A percentile compares a stretch with the other conserved stretches of the same genome.
Conservation (phyloP, 208 protist species). For the Trypanosoma brucei region DNA sequence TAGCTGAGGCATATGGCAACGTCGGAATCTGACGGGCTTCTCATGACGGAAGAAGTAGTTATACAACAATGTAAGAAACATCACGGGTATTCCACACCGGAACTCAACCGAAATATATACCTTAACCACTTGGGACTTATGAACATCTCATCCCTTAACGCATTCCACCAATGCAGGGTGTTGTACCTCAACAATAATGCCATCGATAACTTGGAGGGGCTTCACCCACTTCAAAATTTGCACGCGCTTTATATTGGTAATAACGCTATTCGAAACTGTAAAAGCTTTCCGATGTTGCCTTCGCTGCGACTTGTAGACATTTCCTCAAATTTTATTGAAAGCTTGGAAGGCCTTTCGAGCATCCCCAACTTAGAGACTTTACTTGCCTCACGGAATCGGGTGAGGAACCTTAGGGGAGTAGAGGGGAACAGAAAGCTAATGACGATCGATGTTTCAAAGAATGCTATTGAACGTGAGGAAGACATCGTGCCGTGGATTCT, state of each 20-base stretch:
- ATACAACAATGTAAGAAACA: constrained; percentile 58
- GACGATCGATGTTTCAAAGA: constrained; percentile 40
- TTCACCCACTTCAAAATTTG: constrained; percentile 57
- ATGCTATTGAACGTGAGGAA: constrained; percentile 24
- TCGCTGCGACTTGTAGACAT: constrained; percentile 80
- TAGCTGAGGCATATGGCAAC: background rate
- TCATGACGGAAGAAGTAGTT: constrained; percentile 61
- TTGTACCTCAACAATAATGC: constrained; percentile 92
- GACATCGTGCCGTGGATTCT: constrained; percentile 18
- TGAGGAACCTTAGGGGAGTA: constrained; percentile 24
- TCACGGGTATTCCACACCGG: constrained; percentile 76
- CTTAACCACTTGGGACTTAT: constrained; percentile 87
- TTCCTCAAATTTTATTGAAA: constrained; percentile 65
- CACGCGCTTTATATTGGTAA: constrained; percentile 80
- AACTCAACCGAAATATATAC: constrained; percentile 93
- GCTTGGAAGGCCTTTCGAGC: constrained; percentile 33
- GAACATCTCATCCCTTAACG: constrained; percentile 56
- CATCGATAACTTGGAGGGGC: constrained; percentile 67
- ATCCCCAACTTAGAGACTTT: constrained; percentile 49
- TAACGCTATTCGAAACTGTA: constrained; percentile 73
- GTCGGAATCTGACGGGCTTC: constrained; percentile 2
- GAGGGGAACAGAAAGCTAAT: constrained; percentile 17
- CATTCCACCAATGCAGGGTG: constrained; percentile 74
- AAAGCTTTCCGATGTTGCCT: constrained; percentile 57
- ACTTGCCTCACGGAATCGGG: constrained; percentile 44